Percentiles rank a stretch among this genome's conserved stretches.
Conservation (phyloP, 129 eudicot species). For the Flaveria robusta region DNA sequence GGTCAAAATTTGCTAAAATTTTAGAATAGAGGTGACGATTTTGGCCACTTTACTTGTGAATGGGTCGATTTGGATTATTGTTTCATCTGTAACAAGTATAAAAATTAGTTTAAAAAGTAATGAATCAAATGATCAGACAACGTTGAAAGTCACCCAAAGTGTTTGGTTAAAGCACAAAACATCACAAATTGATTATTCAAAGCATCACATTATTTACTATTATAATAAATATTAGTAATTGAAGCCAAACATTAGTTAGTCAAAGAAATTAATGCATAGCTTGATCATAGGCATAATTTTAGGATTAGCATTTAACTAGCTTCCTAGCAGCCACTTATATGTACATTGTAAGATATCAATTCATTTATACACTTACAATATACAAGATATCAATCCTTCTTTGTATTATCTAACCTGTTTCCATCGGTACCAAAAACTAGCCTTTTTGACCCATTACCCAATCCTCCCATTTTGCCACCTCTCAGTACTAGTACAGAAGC, state of each 20-base stretch:
- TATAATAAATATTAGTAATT: not conserved
- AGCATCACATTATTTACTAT: not conserved
- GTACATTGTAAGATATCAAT: too few species aligned
- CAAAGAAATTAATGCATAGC: too few species aligned
- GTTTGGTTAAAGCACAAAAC: not conserved
- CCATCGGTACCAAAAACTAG: too few species aligned
- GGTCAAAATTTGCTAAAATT: not conserved
- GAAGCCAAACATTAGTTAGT: too few species aligned
- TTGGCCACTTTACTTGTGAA: not conserved
- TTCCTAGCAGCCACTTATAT: not conserved
- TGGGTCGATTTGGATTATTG: not conserved
- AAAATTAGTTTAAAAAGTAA: not conserved
- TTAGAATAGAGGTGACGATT: conserved; percentile 6
- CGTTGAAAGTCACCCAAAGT: not conserved
- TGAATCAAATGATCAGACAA: not conserved
- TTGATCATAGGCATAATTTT: too few species aligned
- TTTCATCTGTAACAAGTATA: not conserved
- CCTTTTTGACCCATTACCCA: not conserved
- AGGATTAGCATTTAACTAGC: too few species aligned
- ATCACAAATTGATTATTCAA: not conserved
- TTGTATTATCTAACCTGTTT: too few species aligned
- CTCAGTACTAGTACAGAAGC: too few species aligned
- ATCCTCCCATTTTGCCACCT: conserved; percentile 14
- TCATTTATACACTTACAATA: too few species aligned
- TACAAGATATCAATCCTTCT: too few species aligned